phyloP scores from a whole-genome alignment of 352 stramenopile genomes.

The Globisporangium viniferum region DNA sequence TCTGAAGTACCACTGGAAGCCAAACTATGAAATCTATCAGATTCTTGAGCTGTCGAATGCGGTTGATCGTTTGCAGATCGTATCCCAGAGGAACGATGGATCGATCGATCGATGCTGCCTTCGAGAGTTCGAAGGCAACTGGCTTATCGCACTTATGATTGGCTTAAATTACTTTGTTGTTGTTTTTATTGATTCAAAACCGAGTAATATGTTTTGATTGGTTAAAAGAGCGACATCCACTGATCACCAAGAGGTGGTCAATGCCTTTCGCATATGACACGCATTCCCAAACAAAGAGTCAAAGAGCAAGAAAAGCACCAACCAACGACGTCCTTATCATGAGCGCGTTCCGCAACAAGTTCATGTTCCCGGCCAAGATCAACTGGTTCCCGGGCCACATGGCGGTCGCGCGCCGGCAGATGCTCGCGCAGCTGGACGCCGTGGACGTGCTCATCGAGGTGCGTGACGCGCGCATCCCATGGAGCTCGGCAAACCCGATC shows the following conservation, averaged over 20 bases:
- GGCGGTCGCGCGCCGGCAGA: conserved; percentile 71
- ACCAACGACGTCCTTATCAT: conserved; percentile 21
- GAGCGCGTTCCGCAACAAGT: conserved; percentile 71
- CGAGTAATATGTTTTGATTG: conserved; percentile 13
- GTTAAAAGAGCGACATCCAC: conserved; percentile 12
- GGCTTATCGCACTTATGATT: background rate
- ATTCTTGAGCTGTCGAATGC: background rate
- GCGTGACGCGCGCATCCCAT: conserved; percentile 80
- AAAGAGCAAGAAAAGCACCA: background rate
- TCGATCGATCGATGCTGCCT: background rate
- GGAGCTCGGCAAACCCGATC: conserved; percentile 77
- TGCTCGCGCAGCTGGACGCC: conserved; percentile 76
- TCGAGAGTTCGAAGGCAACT: background rate
- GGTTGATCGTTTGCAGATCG: background rate
- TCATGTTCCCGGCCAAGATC: conserved; percentile 76
- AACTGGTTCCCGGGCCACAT: conserved; percentile 90
- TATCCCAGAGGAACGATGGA: background rate
- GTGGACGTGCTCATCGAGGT: conserved; percentile 85
- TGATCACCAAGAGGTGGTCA: conserved; percentile 4
- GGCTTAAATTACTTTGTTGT: background rate
- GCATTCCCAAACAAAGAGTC: background rate
- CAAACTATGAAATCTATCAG: background rate
- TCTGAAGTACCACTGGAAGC: background rate
- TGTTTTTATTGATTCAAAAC: conserved; percentile 3
- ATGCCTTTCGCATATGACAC: background rate